A percentile compares a stretch with the other conserved stretches of the same genome.
Conservation (phyloP, 2,329 filamentous ascomycete genomes). For the Rhynchosporium agropyri region DNA sequence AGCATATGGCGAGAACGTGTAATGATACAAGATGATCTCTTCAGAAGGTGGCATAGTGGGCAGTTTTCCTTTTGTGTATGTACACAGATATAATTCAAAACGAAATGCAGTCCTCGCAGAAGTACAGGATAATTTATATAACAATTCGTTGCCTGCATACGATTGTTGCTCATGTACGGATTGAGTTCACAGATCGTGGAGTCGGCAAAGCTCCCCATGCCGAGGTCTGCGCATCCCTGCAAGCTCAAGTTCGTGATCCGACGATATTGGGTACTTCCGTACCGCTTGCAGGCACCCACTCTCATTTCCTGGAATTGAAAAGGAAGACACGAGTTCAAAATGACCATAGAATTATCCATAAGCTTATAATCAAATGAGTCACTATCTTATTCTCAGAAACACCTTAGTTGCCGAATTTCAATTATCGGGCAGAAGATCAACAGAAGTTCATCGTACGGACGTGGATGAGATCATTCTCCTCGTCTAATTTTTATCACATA, state of each 20-base stretch:
- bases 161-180: not conserved
- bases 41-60: constrained; percentile 7
- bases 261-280: not conserved
- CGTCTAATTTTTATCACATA: no score
- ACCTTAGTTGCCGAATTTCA: no score
- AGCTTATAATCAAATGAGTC: no score
- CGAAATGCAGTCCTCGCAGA: not conserved
- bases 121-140: not conserved
- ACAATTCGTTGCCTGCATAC: not conserved
- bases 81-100: not conserved
- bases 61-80: not conserved
- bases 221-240: constrained; percentile 12
- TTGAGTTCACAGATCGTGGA: constrained; percentile 12
- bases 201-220: constrained; percentile 13
- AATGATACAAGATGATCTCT: constrained; percentile 62
- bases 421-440: no score
- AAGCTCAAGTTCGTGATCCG: not conserved
- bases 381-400: no score
- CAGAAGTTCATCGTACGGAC: no score
- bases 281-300: not conserved
- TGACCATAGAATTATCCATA: no score
- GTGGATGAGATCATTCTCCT: no score
- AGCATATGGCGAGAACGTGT: constrained; percentile 66
- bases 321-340: no score
- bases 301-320: no score